Base-by-base conservation (phyloP, 495 filamentous ascomycete species). In the Daldinia vernicosa region DNA sequence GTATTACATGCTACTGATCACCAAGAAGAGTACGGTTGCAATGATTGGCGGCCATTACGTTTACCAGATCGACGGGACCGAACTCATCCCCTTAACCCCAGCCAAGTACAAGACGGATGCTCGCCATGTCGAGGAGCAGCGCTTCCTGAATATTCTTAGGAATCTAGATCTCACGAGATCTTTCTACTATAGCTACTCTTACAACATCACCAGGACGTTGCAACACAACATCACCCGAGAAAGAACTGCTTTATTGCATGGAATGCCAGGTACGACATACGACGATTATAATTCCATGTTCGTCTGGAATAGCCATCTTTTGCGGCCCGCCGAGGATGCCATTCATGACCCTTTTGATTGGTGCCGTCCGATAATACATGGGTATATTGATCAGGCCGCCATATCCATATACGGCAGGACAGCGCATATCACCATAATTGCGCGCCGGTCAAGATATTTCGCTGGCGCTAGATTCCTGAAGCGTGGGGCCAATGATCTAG, bases 121-220 rank as follows among this genome's bases (percentile, higher is more conserved):
- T 58, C 82, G 84, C 54, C 94, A 97, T 75, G 86, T 92, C 0
- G 95, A 98, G 75, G 95, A 99, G 80, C 88, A 91, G 54, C 87
- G 95, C 51, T 98, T 94, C 77, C 86, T 98, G 47, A 86, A 88
- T 30, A 98, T 97, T 61, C 82, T 99, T 15, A 92, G 91, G 77
- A 96, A 97, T 73, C 85, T 99, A 9, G 95, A 99, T 77, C 80
- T 99, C 50, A 92, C 90, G 2, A 85, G 91, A 33, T 96, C 92
- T 0, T 98, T 99, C 77, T 99, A 99, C 81, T 99, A 98, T 81
- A 98, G 96, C 78, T 97, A 98, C 78, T 95, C 94, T 3, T 99
- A 99, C 79, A 92, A 98, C 74, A 92, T 98, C 75, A 99, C 95
- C 24, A 89, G 89, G 55, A 97, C 93, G 0, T 84, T 99, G 61